Evolutionary conservation across 106 monocot species (phyloP), one percentile per base, ranked within the genome.

Genomic region (Dioscorea alata): DNA sequence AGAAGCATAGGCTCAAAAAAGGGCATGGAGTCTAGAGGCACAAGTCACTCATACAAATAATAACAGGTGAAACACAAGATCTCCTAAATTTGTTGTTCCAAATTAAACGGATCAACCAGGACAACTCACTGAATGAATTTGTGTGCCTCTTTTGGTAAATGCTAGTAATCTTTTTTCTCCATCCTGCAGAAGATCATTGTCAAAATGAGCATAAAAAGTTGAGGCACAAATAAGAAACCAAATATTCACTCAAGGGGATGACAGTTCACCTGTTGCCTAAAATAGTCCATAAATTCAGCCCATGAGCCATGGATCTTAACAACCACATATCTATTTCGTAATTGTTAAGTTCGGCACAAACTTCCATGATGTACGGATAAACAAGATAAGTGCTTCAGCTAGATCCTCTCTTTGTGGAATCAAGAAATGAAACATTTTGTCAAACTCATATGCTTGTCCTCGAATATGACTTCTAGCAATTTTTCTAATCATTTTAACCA

Each of bases 291-390:
- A 54, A 94, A 94, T 60, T 94, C 82, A 54, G 64, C 33, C 94
- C 94, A 94, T n/a, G 94, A 94, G 24, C 71, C 61, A 66, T 94
- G 94, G 66, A 94, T 73, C 79, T 94, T 94, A 20, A 94, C 90
- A 48, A 94, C 87, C 48, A 94, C 94, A 79, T 87, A 94, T 87
- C 94, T 94, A 31, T 53, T 48, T 69, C 50, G 23, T 42, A 42
- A 42, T 42, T 42, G 42, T 42, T 42, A 42, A 42, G 42, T 42
- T 42, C 10, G 42, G 28, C 28, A 42, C 42, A 42, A 10, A 42
- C 42, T 42, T 42, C 10, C 42, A 42, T 5, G 6, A 42, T 42
- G 6, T 6, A 42, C 5, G 9, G 42, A 42, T 42, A 6, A 42
- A 42, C 10, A 42, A 42, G 42, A 42, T 42, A 42, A 10, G 6